Evolutionary conservation across 2,329 filamentous ascomycete genomes (phyloP), one percentile per base, ranked within the genome.

Genomic region (Thelonectria rubi): DNA sequence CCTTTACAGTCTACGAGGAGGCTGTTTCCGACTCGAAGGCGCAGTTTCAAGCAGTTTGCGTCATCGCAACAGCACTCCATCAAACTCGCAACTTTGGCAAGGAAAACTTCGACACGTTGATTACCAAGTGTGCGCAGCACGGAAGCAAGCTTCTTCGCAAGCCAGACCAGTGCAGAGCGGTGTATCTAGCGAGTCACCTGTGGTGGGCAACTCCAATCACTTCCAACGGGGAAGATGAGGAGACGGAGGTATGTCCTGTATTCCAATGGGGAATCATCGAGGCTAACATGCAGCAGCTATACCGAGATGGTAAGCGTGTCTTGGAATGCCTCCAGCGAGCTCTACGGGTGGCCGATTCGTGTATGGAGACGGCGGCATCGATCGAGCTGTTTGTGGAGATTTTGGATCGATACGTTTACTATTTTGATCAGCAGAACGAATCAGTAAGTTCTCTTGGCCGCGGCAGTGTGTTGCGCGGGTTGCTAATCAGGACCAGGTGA

Each of bases 361-460:
- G 95, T 80, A 99, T 99, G 95, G 96, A 99, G 78, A 95, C 94
- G 8, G 93, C 93, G 7, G 93, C 97, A 4, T 97, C 93, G 3
- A 95, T 99, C 48, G 96, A 99, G 79, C 85, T 99, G 50, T 99
- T 99, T 78, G 94, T 99, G 59, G 95, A 99, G 80, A 99, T 99
- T 65, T 82, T 99, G 58, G 97, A 99, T 77, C 89, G 95, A 77
- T 99, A 99, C 76, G 94, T 98, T 55, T 99, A 99, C 78, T 99
- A 98, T 81, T 99, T 97, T 80, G 95, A 99, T 78, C 94, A 99
- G 77, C 93, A 97, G 75, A 99, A 99, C 78, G 95, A 99, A 80
- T 94, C 94, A 68, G 95, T 87, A 76, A 73, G 84, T 74, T 32
- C 18, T n/a, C 11, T 17, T 7, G 11, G 9, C 7, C 4, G 3